Percentiles rank a stretch among this genome's conserved stretches.
Evolutionary conservation across 768 basidiomycete genomes (phyloP).

Genomic region (Agrocybe pediades): DNA sequence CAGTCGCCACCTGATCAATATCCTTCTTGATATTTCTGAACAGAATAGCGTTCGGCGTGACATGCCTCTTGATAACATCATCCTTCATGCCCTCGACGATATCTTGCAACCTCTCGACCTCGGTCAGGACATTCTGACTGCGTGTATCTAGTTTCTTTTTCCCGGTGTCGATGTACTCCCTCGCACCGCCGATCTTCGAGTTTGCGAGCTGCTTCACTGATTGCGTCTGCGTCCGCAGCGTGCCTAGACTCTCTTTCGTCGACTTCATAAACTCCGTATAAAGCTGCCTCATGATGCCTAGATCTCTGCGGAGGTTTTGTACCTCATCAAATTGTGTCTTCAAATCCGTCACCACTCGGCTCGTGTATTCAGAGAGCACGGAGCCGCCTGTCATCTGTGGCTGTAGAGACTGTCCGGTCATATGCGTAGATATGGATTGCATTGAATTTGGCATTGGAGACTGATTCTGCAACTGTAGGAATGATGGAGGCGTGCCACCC

Average conservation of each 20-base stretch:
- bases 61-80: slow-evolving; percentile 87
- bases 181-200: slow-evolving; percentile 79
- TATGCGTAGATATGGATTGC: slow-evolving; percentile 53
- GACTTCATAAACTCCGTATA: slow-evolving; percentile 93
- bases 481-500: slow-evolving; percentile 37
- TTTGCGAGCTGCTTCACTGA: slow-evolving; percentile 86
- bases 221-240: slow-evolving; percentile 81
- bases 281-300: slow-evolving; percentile 91
- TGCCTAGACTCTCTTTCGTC: slow-evolving; percentile 82
- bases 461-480: slow-evolving; percentile 20
- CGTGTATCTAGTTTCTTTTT: slow-evolving; percentile 90
- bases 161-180: slow-evolving; percentile 88
- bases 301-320: slow-evolving; percentile 89
- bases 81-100: slow-evolving; percentile 86
- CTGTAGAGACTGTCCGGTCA: slow-evolving; percentile 68
- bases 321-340: slow-evolving; percentile 95
- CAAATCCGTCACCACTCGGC: slow-evolving; percentile 76
- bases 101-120: slow-evolving; percentile 92
- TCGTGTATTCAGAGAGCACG: slow-evolving; percentile 69
- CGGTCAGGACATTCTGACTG: slow-evolving; percentile 87
- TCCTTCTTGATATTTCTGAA: slow-evolving; percentile 75
- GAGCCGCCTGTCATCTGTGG: slow-evolving; percentile 80
- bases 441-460: slow-evolving; percentile 25
- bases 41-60: slow-evolving; percentile 76
- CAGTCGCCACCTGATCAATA: slow-evolving; percentile 60